Evolutionary conservation across 768 basidiomycete species (phyloP), one percentile per base, ranked within the genome.

Genomic region (Tulasnella sp.): DNA sequence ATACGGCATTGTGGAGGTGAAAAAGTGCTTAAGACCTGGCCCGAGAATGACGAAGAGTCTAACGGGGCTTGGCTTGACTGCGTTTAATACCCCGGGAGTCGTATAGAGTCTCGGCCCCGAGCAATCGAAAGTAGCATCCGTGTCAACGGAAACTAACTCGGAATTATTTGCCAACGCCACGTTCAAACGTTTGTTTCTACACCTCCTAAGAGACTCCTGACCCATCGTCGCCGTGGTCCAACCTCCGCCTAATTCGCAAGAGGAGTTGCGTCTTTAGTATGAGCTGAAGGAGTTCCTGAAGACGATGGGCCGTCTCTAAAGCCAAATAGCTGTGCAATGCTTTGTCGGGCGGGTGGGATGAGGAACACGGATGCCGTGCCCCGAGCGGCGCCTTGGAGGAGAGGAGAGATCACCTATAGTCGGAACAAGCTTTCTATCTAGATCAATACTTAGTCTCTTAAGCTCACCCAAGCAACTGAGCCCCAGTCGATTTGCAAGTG

Each of bases 401-500:
- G 40, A 11, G 77, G 77, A 40, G 37, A 78, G 22, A 78, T 37
- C 19, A 78, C 38, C 77, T 78, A 36, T 3, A 22, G 17, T 70
- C 58, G 58, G 25, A 31, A 25, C 22, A 38, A 2, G 4, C 6
- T 74, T 5, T 78, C 58, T 8, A 0, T 29, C 68, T 9, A 31
- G 5, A 58, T 34, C 52, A 72, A 45, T 36, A 80, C 80, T 76
- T 80, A 79, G 67, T 80, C 80, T 42, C 80, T 69, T 31, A 79
- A 0, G 12, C 79, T 45, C 1, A 80, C 78, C 74, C 78, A 80
- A 22, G 40, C 54, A 19, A 80, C 78, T 34, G 52, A 70, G 4
- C 69, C 37, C 80, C 80, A 80, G 49, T 79, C 76, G 45, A 80
- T 69, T 6, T 69, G 52, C 1, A 80, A 5, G 2, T 77, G 77